Conservation (phyloP, 140 eudicot species). For the Ambrosia hybrid region DNA sequence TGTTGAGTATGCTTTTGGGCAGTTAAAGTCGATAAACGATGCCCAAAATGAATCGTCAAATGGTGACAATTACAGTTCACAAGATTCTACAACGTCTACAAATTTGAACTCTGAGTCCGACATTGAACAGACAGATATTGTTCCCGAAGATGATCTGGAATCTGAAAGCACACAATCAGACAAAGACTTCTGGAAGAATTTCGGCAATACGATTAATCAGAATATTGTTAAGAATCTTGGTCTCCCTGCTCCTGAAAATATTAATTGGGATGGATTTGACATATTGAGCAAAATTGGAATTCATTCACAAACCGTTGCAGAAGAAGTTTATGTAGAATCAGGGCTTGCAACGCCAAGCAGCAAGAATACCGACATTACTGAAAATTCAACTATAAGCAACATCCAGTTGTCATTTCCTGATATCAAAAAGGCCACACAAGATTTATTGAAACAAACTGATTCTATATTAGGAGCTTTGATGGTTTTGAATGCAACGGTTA, state of each 20-base stretch:
- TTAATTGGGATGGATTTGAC: constrained; percentile 86
- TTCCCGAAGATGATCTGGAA: constrained; percentile 34
- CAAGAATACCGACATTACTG: constrained; percentile 33
- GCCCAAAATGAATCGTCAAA: constrained; percentile 45
- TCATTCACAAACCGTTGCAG: constrained; percentile 62
- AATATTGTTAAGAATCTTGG: constrained; percentile 80
- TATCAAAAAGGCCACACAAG: constrained; percentile 80
- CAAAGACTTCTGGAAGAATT: constrained; percentile 72
- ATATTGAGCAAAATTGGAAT: constrained; percentile 62
- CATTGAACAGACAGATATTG: constrained; percentile 17
- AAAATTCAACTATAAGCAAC: constrained; percentile 7
- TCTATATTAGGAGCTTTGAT: constrained; percentile 79
- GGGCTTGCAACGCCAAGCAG: constrained; percentile 80
- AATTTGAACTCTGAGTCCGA: constrained; percentile 21
- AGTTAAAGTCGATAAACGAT: constrained; percentile 67
- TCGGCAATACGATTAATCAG: constrained; percentile 58
- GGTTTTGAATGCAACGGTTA: constrained; percentile 86
- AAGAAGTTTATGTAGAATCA: constrained; percentile 75
- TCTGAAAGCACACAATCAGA: constrained; percentile 58
- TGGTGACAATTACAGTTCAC: constrained; percentile 8
- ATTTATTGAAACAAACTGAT: constrained; percentile 80
- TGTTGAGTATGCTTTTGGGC: constrained; percentile 90
- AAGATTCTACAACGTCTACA: constrained; percentile 20
- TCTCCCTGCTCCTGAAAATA: constrained; percentile 75
- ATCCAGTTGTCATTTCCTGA: constrained; percentile 60